Evolutionary conservation across 1,284 basidiomycete species (phyloP).

Genomic region (Porogramme epimiltina): DNA sequence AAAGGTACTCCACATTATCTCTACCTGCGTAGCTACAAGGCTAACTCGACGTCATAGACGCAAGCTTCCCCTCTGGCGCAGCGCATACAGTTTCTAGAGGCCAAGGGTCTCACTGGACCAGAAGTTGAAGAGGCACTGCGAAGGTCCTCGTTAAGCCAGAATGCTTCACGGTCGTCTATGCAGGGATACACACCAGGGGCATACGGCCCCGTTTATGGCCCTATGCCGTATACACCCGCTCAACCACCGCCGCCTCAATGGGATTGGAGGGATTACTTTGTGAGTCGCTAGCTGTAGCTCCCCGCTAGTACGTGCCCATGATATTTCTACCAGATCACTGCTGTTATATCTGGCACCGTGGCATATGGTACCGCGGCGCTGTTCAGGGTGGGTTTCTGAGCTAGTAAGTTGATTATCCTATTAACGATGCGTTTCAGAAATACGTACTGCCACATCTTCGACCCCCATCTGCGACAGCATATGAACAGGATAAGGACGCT

Average conservation of each 20-base stretch:
- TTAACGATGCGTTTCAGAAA: conserved; percentile 56
- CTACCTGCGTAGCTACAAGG: background rate
- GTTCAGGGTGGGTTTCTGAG: conserved; percentile 63
- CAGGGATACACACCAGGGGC: conserved; percentile 29
- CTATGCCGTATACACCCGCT: conserved; percentile 40
- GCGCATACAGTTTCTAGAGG: conserved; percentile 90
- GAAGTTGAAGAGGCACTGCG: conserved; percentile 91
- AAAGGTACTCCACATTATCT: conserved; percentile 40
- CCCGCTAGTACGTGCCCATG: background rate
- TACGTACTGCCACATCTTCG: conserved; percentile 90
- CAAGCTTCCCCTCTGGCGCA: conserved; percentile 82
- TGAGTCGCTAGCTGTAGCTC: conserved; percentile 43
- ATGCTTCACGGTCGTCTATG: conserved; percentile 16
- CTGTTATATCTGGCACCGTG: conserved; percentile 87
- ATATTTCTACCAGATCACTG: conserved; percentile 73
- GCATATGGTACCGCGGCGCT: conserved; percentile 88
- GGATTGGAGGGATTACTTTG: conserved; percentile 97
- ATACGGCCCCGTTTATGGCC: conserved; percentile 44
- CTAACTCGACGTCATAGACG: conserved; percentile 42
- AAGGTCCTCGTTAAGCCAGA: conserved; percentile 48
- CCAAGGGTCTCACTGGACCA: conserved; percentile 82
- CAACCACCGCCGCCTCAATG: conserved; percentile 52
- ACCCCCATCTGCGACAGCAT: conserved; percentile 87
- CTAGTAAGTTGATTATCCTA: background rate
- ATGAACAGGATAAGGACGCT: conserved; percentile 86